These are phyloP conservation scores for Aureobasidium sp. DNA, from an alignment of 2,329 filamentous ascomycete genomes.

Conservation along the genomic window DNA sequence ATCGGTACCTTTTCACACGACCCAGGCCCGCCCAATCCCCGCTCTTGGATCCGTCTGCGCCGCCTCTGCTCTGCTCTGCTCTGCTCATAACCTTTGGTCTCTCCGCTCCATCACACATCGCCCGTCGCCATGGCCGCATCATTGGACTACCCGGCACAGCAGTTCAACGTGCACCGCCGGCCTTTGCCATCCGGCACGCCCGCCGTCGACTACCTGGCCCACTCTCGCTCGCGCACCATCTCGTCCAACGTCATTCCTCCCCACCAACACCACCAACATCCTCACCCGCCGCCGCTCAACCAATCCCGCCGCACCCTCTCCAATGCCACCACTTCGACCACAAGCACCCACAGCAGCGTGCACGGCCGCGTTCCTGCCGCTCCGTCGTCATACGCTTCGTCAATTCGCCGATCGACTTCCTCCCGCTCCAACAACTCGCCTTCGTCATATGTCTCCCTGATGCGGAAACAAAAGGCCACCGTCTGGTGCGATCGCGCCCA, in stretches of 20 bases:
- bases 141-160: slow-evolving; percentile 15
- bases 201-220: slow-evolving; percentile 29
- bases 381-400: slow-evolving; percentile 27
- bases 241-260: slow-evolving; percentile 20
- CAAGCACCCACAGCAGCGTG: slow-evolving; percentile 29
- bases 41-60: neutral
- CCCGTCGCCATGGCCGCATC: slow-evolving; percentile 15
- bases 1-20: neutral
- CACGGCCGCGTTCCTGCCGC: slow-evolving; percentile 41
- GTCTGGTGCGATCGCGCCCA: slow-evolving; percentile 97
- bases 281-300: slow-evolving; percentile 11
- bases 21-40: neutral
- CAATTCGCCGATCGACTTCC: slow-evolving; percentile 64
- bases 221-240: slow-evolving; percentile 34
- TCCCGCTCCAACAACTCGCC: slow-evolving; percentile 54
- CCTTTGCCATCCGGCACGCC: slow-evolving; percentile 14
- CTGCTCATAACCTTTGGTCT: neutral
- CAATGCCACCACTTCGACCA: slow-evolving; percentile 62
- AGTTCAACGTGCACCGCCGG: slow-evolving; percentile 16
- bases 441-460: slow-evolving; percentile 85
- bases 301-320: slow-evolving; percentile 49
- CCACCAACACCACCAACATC: slow-evolving; percentile 21
- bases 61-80: neutral
- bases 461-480: slow-evolving; percentile 93
- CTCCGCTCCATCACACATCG: neutral